Conservation (phyloP, 164 flowering plant genomes). For the Euptelea pleiosperma region DNA sequence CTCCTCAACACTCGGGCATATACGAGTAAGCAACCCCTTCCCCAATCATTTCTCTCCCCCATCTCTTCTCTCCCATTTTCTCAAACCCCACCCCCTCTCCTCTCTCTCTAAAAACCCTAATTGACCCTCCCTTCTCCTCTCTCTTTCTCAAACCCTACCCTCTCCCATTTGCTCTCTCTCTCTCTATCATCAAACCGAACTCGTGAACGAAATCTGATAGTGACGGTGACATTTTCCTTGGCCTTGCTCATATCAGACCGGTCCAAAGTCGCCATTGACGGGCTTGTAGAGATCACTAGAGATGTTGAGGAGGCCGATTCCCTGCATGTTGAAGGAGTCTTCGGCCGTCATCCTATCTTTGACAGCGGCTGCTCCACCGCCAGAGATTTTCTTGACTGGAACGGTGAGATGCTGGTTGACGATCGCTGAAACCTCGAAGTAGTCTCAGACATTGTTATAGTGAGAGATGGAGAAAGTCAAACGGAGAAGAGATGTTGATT, state of each 20-base stretch:
- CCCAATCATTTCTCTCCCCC: no score
- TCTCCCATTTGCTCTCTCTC: no score
- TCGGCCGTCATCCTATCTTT: slow-evolving; percentile 23
- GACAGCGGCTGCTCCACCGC: slow-evolving; percentile 7
- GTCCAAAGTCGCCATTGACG: slow-evolving; percentile 20
- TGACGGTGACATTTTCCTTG: slow-evolving; percentile 83
- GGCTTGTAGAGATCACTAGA: slow-evolving; percentile 7
- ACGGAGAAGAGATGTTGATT: no score
- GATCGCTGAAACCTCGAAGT: slow-evolving; percentile 40
- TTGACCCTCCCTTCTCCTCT: no score
- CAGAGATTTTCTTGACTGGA: slow-evolving; percentile 50
- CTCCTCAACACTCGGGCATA: no score
- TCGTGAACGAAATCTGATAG: slow-evolving; percentile 86
- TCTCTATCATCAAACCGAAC: no score
- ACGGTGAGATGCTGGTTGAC: slow-evolving; percentile 46
- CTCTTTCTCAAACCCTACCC: no score
- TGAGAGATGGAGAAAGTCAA: slow-evolving; percentile 7
- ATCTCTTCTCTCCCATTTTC: no score
- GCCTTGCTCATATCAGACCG: slow-evolving; percentile 35
- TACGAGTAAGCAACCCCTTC: no score
- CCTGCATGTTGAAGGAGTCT: slow-evolving; percentile 30
- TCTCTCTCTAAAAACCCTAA: no score
- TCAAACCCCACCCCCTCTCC: no score
- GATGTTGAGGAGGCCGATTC: slow-evolving; percentile 25
- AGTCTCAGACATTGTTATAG: slow-evolving; percentile 17